Conservation (phyloP, 169 alveolate genomes). For the Plasmodium relictum region DNA sequence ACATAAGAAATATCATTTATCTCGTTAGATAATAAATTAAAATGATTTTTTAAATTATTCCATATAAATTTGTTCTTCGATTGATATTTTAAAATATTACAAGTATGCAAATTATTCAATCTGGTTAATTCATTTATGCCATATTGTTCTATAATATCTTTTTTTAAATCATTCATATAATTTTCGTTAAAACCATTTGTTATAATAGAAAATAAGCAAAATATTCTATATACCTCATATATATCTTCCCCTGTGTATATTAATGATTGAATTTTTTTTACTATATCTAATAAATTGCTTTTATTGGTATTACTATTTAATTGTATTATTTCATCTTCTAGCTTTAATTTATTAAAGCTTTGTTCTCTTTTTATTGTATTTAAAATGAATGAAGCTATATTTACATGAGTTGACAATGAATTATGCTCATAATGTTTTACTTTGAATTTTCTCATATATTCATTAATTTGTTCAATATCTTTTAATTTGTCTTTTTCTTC, state of each 20-base stretch:
- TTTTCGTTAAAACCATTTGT: slow-evolving; percentile 78
- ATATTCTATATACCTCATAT: slow-evolving; percentile 77
- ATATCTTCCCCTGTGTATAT: slow-evolving; percentile 79
- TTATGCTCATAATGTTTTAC: slow-evolving; percentile 90
- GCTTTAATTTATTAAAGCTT: slow-evolving; percentile 81
- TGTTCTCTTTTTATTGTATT: slow-evolving; percentile 83
- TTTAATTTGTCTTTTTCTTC: slow-evolving; percentile 87
- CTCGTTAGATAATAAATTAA: slow-evolving; percentile 80
- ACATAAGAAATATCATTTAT: slow-evolving; percentile 81
- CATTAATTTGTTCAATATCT: slow-evolving; percentile 89
- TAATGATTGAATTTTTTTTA: slow-evolving; percentile 76
- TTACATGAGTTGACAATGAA: slow-evolving; percentile 91
- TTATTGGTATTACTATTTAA: slow-evolving; percentile 76
- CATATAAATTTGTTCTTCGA: slow-evolving; percentile 75
- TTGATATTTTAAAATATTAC: slow-evolving; percentile 46
- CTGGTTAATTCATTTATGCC: slow-evolving; percentile 79
- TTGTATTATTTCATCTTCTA: slow-evolving; percentile 89
- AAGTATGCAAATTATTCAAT: slow-evolving; percentile 64
- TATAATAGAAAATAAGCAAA: slow-evolving; percentile 78
- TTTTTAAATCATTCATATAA: slow-evolving; percentile 80
- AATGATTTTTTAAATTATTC: slow-evolving; percentile 79
- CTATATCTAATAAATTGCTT: slow-evolving; percentile 66
- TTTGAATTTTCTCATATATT: slow-evolving; percentile 89
- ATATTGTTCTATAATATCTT: slow-evolving; percentile 82
- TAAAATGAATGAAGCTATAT: slow-evolving; percentile 88